Conservation (phyloP, 305 asterid species). For the Fraxinus dipetala region DNA sequence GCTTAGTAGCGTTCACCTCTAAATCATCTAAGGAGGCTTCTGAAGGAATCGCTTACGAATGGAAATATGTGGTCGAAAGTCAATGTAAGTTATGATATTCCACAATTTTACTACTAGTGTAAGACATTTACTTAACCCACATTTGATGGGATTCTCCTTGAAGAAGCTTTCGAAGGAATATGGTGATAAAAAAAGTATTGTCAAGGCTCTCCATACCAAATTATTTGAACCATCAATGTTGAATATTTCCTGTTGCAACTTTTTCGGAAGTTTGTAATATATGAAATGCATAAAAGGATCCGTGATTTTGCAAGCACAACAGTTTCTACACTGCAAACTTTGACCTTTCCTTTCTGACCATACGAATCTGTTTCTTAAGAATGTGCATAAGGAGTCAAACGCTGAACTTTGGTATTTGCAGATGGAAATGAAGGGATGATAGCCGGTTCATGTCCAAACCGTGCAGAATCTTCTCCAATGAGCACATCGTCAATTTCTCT, state of each 20-base stretch:
- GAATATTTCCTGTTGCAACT: background rate
- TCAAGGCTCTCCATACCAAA: background rate
- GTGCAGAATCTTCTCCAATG: slow-evolving; percentile 70
- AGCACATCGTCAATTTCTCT: slow-evolving; percentile 53
- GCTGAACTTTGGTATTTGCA: slow-evolving; percentile 31
- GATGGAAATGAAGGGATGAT: slow-evolving; percentile 77
- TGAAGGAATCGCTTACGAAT: slow-evolving; percentile 72
- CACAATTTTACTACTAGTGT: background rate
- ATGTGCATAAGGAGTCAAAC: background rate
- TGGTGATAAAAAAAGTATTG: background rate
- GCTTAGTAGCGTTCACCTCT: slow-evolving; percentile 76
- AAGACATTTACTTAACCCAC: background rate
- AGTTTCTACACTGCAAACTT: background rate
- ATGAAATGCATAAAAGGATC: background rate
- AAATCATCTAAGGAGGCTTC: slow-evolving; percentile 54
- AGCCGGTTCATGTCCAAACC: slow-evolving; percentile 60
- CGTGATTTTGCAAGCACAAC: background rate
- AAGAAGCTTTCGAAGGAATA: background rate
- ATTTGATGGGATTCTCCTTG: background rate
- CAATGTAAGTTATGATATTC: slow-evolving; percentile 54
- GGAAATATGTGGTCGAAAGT: slow-evolving; percentile 85
- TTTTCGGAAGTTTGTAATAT: background rate
- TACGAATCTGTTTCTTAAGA: background rate
- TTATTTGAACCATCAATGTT: background rate
- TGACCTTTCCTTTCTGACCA: background rate